A percentile compares a stretch with the other conserved stretches of the same genome.
Evolutionary conservation across 306 rosid genomes (phyloP).

Genomic region (Elaeagnus macrophylla): DNA sequence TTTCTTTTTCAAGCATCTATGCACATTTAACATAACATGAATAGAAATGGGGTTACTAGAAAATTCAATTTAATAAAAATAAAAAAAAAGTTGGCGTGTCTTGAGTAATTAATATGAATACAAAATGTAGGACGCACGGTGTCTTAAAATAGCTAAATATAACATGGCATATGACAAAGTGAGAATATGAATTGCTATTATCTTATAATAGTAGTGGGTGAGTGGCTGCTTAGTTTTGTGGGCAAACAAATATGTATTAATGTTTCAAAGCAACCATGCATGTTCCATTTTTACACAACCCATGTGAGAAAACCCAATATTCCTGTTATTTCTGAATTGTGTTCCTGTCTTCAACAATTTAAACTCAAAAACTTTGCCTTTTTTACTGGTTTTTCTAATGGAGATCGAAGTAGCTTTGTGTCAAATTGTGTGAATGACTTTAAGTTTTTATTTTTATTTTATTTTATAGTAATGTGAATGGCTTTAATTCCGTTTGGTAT

Average conservation of each 20-base stretch:
- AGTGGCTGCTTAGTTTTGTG: conserved; percentile 21
- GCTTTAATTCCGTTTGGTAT: too few relatives aligned
- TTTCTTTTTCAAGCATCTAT: too few relatives aligned
- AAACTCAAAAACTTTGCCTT: conserved; percentile 24
- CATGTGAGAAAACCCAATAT: conserved; percentile 42
- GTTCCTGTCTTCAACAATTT: conserved; percentile 21
- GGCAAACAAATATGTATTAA: conserved; percentile 31
- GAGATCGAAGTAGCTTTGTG: too few relatives aligned
- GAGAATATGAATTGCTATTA: neutral
- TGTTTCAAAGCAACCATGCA: conserved; percentile 29
- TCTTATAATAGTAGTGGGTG: neutral
- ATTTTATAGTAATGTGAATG: too few relatives aligned
- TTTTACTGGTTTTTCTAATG: neutral
- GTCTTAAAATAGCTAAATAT: too few relatives aligned
- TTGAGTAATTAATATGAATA: too few relatives aligned
- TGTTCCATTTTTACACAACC: conserved; percentile 40
- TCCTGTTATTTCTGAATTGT: conserved; percentile 10
- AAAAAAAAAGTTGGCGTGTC: neutral
- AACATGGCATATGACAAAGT: conserved; percentile 25
- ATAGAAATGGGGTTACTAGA: neutral
- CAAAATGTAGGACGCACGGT: too few relatives aligned
- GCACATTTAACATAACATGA: too few relatives aligned
- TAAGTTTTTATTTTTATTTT: too few relatives aligned
- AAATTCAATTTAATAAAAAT: neutral
- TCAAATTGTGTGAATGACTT: too few relatives aligned